phyloP scores from a whole-genome alignment of 192 early-diverging fungal species.

The Linderina pennispora region DNA sequence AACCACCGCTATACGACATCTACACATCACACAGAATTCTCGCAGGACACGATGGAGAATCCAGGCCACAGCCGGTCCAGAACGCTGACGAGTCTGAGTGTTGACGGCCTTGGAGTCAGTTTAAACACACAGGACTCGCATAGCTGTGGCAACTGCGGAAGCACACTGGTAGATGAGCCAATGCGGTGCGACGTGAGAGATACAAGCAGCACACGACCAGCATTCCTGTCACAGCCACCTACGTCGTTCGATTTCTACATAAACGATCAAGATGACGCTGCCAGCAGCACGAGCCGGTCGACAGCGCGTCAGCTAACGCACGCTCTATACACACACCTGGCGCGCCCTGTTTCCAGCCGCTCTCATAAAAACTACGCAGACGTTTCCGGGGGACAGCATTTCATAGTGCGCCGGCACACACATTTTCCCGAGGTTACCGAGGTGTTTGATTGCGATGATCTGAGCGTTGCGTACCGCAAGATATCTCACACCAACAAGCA shows the following conservation, averaged over 20 bases:
- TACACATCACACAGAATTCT: not conserved
- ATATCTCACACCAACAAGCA: slow-evolving; percentile 10
- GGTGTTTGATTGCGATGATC: slow-evolving; percentile 14
- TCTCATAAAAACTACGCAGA: not conserved
- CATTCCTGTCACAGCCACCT: too few species aligned
- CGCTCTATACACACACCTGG: not conserved
- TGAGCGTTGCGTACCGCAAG: slow-evolving; percentile 19
- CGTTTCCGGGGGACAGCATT: not conserved
- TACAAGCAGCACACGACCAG: too few species aligned
- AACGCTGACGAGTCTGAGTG: not conserved
- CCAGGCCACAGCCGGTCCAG: not conserved
- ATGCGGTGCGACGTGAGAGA: too few species aligned
- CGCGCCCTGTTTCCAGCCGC: not conserved
- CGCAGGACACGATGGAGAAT: not conserved
- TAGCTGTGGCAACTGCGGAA: too few species aligned
- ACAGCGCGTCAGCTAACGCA: too few species aligned
- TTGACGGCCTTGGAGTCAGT: too few species aligned
- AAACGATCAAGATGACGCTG: too few species aligned
- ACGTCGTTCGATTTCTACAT: too few species aligned
- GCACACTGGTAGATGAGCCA: too few species aligned
- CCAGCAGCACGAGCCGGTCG: not conserved
- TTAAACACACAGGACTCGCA: too few species aligned
- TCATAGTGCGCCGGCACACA: slow-evolving; percentile 14
- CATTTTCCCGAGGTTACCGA: slow-evolving; percentile 17
- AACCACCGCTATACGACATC: not conserved